phyloP scores from a whole-genome alignment of 257 asterid species.

The Avicennia marina region DNA sequence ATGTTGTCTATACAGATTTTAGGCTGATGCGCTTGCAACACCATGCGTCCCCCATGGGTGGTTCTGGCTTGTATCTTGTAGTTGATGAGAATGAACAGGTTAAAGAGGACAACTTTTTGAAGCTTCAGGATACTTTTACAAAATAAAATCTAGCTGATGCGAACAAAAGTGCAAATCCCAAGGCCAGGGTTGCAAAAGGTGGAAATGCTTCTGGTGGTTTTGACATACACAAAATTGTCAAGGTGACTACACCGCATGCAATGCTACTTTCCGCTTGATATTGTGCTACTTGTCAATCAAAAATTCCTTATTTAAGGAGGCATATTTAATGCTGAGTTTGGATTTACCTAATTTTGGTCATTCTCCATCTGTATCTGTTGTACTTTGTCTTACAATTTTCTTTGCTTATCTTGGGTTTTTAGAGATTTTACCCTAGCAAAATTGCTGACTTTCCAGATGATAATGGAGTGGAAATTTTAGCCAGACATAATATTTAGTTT shows the following conservation, averaged over 20 bases:
- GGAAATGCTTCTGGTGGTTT: constrained; percentile 76
- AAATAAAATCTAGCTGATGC: constrained; percentile 51
- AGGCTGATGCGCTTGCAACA: constrained; percentile 96
- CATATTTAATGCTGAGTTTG: too few relatives aligned
- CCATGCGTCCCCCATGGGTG: constrained; percentile 90
- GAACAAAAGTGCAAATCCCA: constrained; percentile 45
- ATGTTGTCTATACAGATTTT: constrained; percentile 93
- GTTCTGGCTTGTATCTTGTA: constrained; percentile 90
- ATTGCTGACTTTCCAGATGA: constrained; percentile 57
- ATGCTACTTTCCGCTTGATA: not conserved
- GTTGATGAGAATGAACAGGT: constrained; percentile 96
- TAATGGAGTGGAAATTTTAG: constrained; percentile 91
- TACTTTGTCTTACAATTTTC: constrained; percentile 9
- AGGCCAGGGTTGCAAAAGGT: constrained; percentile 63
- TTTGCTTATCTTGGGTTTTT: not conserved
- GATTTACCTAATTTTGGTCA: too few relatives aligned
- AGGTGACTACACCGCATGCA: constrained; percentile 39
- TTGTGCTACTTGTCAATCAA: too few relatives aligned
- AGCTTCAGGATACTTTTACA: constrained; percentile 77
- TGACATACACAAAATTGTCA: constrained; percentile 87
- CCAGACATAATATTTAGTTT: constrained; percentile 97
- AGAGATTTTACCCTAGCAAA: constrained; percentile 5
- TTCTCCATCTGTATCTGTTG: not conserved
- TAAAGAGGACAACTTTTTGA: constrained; percentile 75
- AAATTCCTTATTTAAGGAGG: too few relatives aligned